Evolutionary conservation across 768 basidiomycete genomes (phyloP), one percentile per base, ranked within the genome.

Genomic region (Macrolepiota fuliginosa): DNA sequence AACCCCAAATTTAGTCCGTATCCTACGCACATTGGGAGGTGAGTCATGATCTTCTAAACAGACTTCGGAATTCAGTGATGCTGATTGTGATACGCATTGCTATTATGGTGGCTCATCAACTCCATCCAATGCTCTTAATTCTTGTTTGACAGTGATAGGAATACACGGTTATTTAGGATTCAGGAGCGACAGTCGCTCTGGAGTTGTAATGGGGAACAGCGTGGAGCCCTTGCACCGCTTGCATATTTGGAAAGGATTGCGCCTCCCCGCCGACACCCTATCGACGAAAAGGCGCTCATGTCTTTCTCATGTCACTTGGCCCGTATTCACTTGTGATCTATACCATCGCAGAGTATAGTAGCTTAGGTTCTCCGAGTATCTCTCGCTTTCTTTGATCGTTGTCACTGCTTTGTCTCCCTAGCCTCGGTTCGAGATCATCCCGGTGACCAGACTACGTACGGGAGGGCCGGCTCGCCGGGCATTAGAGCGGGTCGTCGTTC

Each of bases 221-320:
- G 54, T 27, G 54, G 52, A 39, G 55, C 55, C 63, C 82, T 90
- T 29, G 87, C 88, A 2, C 89, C 89, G 22, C 73, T 91, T 15
- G 77, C 83, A 32, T 89, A 88, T 69, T 79, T 89, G 19, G 79
- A 83, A 70, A 83, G 77, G 25, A 78, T 83, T 12, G 79, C 87
- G 17, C 86, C 85, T 15, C 81, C 81, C 17, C 81, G 82, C 56
- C 82, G 90, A 51, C 89, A 91, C 69, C 86, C 87, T 2, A 70
- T 88, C 56, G 90, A 91, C 68, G 88, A 90, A 71, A 81, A 84
- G 69, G 85, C 86, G 5, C 75, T 91, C 54, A 88, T 88, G 79
- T 82, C 83, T 1, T 83, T 88, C 64, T 72, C 79, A 27, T 66
- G 68, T 61, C 71, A 67, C 47, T 35, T 32, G 29, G 29, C 29